Evolutionary conservation across 2,329 filamentous ascomycete genomes (phyloP).

Genomic region (Eutypella sp.): DNA sequence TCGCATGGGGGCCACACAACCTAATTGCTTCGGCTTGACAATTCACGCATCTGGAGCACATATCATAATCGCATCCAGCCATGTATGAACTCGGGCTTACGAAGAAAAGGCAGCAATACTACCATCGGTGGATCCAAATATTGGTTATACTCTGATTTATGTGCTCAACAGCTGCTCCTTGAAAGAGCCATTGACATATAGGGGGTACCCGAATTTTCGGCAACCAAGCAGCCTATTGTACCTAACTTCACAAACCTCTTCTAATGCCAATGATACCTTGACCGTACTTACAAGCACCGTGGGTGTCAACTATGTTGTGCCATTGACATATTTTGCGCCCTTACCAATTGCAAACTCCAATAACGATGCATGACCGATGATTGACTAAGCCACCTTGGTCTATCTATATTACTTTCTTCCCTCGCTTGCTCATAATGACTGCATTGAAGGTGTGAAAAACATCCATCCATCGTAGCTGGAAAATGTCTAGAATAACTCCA

Average conservation of each 20-base stretch:
- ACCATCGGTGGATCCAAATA: conserved; percentile 8
- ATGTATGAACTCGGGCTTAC: conserved; percentile 11
- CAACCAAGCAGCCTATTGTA: conserved; percentile 19
- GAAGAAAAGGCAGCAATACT: conserved; percentile 4
- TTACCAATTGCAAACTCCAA: too few species aligned
- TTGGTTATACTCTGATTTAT: conserved; percentile 12
- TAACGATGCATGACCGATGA: too few species aligned
- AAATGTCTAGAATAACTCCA: conserved; percentile 17
- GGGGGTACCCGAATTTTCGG: conserved; percentile 18
- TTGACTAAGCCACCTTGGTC: too few species aligned
- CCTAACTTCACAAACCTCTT: conserved; percentile 15
- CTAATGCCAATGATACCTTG: conserved; percentile 22
- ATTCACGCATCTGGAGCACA: conserved; percentile 11
- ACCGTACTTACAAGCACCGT: conserved; percentile 2
- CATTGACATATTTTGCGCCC: too few species aligned
- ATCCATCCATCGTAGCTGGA: not conserved
- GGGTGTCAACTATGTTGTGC: not conserved
- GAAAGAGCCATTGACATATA: conserved; percentile 13
- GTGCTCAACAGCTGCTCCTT: conserved; percentile 13
- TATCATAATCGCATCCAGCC: conserved; percentile 14
- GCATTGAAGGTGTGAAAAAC: too few species aligned
- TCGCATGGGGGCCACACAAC: conserved; percentile 14
- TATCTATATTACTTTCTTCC: too few species aligned
- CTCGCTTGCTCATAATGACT: too few species aligned
- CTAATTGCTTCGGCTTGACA: conserved; percentile 16